Percentiles rank a stretch among this genome's conserved stretches.
Conservation (phyloP, 2,329 filamentous ascomycete genomes). For the Berkeleyomyces basicola region DNA sequence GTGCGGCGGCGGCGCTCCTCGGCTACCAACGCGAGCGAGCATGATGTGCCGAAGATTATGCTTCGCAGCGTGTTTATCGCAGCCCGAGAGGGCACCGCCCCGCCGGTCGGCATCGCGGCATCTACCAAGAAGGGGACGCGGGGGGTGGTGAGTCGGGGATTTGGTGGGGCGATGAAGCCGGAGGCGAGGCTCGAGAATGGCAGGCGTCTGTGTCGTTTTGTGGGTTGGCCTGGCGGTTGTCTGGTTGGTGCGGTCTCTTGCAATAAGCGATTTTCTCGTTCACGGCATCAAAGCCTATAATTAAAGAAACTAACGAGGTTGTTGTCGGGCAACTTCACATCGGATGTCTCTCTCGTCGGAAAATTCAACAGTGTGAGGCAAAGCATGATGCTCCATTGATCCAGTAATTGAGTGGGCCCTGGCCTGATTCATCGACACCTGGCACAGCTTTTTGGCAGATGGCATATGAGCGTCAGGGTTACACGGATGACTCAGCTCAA, state of each 20-base stretch:
- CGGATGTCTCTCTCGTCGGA: background rate
- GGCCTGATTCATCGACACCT: background rate
- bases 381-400: background rate
- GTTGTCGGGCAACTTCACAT: background rate
- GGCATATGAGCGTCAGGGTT: no score
- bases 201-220: background rate
- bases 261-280: background rate
- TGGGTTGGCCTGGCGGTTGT: no score
- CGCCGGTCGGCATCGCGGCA: constrained; percentile 27
- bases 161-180: background rate
- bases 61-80: constrained; percentile 38
- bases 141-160: background rate
- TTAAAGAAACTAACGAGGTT: background rate
- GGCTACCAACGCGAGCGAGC: constrained; percentile 36
- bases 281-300: background rate
- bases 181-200: background rate
- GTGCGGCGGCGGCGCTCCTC: constrained; percentile 41
- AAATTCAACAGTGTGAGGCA: background rate
- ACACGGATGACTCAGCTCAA: no score
- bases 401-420: background rate
- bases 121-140: background rate
- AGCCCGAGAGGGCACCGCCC: constrained; percentile 37
- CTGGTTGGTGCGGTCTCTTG: no score
- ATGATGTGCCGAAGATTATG: constrained; percentile 39
- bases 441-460: background rate